Percentiles rank a stretch among this genome's conserved stretches.
Evolutionary conservation across 441 rosid genomes (phyloP).

Genomic region (Francoa sonchifolia): DNA sequence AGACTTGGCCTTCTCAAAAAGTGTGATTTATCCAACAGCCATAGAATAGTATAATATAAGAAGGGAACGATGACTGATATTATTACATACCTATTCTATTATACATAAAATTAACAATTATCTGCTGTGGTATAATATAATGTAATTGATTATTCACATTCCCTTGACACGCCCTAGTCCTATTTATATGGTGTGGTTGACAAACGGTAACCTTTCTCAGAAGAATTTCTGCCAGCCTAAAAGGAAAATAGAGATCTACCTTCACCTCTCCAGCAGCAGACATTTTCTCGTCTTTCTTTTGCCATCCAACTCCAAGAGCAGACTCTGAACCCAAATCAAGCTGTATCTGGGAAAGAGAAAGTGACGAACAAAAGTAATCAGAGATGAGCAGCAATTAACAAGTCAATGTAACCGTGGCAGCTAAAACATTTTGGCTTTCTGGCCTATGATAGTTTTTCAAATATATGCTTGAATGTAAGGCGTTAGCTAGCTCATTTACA

Average conservation of each 20-base stretch:
- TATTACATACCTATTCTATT: too few species aligned
- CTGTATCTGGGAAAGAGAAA: slow-evolving; percentile 43
- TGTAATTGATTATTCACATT: too few species aligned
- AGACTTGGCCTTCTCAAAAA: neutral
- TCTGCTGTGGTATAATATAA: too few species aligned
- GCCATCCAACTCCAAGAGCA: slow-evolving; percentile 75
- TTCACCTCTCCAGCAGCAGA: slow-evolving; percentile 69
- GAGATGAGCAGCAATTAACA: slow-evolving; percentile 11
- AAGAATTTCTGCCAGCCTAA: slow-evolving; percentile 1
- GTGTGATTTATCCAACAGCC: neutral
- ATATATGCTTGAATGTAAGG: too few species aligned
- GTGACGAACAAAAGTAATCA: slow-evolving; percentile 9
- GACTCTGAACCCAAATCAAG: slow-evolving; percentile 68
- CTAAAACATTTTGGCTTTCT: neutral
- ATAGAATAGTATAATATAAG: neutral
- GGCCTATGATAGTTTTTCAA: too few species aligned
- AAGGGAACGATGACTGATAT: too few species aligned
- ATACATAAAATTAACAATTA: too few species aligned
- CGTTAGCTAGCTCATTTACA: too few species aligned
- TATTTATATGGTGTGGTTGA: too few species aligned
- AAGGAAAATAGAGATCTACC: slow-evolving; percentile 28
- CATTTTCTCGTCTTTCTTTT: slow-evolving; percentile 56
- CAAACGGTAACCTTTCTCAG: too few species aligned
- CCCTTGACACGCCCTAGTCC: too few species aligned
- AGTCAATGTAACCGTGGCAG: neutral